Conservation (phyloP, 176 grass and related monocot species). For the Avena eriantha region DNA sequence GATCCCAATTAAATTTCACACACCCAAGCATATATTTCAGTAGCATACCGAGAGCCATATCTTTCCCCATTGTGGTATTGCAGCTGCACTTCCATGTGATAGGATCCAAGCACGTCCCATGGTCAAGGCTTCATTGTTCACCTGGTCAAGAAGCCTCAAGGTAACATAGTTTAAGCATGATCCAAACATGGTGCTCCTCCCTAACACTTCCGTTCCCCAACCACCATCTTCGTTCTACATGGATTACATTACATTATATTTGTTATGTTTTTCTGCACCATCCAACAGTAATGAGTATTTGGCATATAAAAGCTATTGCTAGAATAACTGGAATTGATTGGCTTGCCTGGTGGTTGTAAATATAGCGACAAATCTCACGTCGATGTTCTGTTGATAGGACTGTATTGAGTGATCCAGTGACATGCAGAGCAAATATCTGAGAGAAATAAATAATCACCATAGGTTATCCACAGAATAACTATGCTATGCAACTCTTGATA, state of each 20-base stretch:
- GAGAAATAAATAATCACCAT: not conserved
- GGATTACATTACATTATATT: not conserved
- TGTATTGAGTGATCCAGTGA: constrained; percentile 33
- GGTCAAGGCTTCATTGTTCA: not conserved
- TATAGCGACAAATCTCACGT: constrained; percentile 47
- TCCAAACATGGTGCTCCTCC: constrained; percentile 45
- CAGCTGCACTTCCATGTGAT: constrained; percentile 31
- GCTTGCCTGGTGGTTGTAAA: constrained; percentile 57
- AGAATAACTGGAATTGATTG: not conserved
- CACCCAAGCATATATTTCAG: not conserved
- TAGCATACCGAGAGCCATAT: constrained; percentile 57
- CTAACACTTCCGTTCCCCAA: constrained; percentile 40
- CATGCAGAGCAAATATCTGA: constrained; percentile 49
- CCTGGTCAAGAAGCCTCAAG: constrained; percentile 44
- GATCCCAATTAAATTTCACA: not conserved
- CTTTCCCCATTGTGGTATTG: constrained; percentile 53
- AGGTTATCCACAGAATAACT: not conserved
- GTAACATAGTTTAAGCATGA: constrained; percentile 47
- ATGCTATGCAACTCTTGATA: not conserved
- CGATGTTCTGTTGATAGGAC: constrained; percentile 39
- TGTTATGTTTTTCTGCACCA: not conserved
- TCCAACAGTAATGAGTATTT: not conserved
- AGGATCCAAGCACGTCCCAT: constrained; percentile 41
- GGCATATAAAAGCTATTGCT: not conserved
- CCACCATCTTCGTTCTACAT: constrained; percentile 54